Evolutionary conservation across 805 yeast genomes (phyloP).

Genomic region (Candida chilensis): DNA sequence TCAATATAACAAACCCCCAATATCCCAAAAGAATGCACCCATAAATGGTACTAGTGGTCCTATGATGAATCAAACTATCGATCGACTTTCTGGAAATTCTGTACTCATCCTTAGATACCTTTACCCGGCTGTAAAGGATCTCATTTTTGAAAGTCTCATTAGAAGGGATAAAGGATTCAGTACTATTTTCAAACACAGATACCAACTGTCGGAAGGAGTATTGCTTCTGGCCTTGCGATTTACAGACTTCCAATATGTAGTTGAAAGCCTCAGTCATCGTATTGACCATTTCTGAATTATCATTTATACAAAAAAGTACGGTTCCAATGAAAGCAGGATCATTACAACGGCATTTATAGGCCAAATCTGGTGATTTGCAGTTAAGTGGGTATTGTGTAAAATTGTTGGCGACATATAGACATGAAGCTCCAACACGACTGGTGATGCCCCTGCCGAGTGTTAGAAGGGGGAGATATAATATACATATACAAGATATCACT

Average conservation of each 20-base stretch:
- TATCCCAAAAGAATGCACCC: slow-evolving; percentile 16
- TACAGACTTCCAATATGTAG: slow-evolving; percentile 21
- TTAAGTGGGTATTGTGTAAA: slow-evolving; percentile 19
- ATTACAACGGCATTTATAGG: slow-evolving; percentile 21
- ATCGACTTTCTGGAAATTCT: slow-evolving; percentile 15
- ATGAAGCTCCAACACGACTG: slow-evolving; percentile 23
- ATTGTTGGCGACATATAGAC: slow-evolving; percentile 20
- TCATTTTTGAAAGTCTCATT: slow-evolving; percentile 4
- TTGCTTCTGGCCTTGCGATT: slow-evolving; percentile 15
- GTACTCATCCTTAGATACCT: slow-evolving; percentile 10
- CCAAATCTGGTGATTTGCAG: slow-evolving; percentile 18
- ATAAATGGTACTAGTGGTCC: slow-evolving; percentile 14
- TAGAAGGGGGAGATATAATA: no score
- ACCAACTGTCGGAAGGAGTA: slow-evolving; percentile 15
- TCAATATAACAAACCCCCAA: slow-evolving; percentile 16
- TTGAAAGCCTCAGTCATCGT: slow-evolving; percentile 16
- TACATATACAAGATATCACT: no score
- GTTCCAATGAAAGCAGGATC: slow-evolving; percentile 22
- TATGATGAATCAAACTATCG: slow-evolving; percentile 12
- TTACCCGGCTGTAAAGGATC: slow-evolving; percentile 14
- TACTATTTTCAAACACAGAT: slow-evolving; percentile 14
- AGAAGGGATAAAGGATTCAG: slow-evolving; percentile 8
- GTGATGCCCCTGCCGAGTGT: slow-evolving; percentile 19
- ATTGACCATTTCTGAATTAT: slow-evolving; percentile 12
- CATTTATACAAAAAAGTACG: slow-evolving; percentile 21